These are phyloP conservation scores for Acacia confusa DNA, from an alignment of 306 rosid genomes.

Conservation along the genomic window DNA sequence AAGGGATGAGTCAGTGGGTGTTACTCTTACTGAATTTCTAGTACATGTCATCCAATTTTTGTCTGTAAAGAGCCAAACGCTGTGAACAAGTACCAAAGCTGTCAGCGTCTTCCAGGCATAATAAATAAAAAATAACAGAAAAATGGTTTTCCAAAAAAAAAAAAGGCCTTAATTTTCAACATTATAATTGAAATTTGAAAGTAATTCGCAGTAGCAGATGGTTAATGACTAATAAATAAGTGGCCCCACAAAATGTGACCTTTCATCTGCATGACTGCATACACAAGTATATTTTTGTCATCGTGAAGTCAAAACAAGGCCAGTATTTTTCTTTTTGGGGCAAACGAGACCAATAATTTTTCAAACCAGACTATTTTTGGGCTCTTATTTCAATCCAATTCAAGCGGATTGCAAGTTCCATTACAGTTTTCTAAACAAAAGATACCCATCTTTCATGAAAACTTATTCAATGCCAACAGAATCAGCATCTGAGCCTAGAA, in stretches of 20 bases:
- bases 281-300: neutral
- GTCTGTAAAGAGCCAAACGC: slow-evolving; percentile 51
- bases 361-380: slow-evolving; percentile 2
- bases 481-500: neutral
- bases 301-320: slow-evolving; percentile 9
- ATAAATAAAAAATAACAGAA: neutral
- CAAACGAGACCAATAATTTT: slow-evolving; percentile 7
- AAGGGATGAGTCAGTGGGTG: slow-evolving; percentile 1
- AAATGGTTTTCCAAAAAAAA: neutral
- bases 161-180: slow-evolving; percentile 11
- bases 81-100: slow-evolving; percentile 28
- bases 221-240: neutral
- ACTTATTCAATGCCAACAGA: neutral
- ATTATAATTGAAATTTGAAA: slow-evolving; percentile 17
- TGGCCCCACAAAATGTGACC: neutral
- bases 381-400: slow-evolving; percentile 6
- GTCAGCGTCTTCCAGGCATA: slow-evolving; percentile 29
- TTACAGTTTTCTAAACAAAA: slow-evolving; percentile 19
- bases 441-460: slow-evolving; percentile 26
- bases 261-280: neutral
- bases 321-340: neutral
- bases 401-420: slow-evolving; percentile 20
- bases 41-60: slow-evolving; percentile 50
- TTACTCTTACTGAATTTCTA: slow-evolving; percentile 24
- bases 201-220: slow-evolving; percentile 19